Percentiles rank a stretch among this genome's conserved stretches.
Conservation (phyloP, 2,329 filamentous ascomycete species). For the Botrytis hyacinthi region DNA sequence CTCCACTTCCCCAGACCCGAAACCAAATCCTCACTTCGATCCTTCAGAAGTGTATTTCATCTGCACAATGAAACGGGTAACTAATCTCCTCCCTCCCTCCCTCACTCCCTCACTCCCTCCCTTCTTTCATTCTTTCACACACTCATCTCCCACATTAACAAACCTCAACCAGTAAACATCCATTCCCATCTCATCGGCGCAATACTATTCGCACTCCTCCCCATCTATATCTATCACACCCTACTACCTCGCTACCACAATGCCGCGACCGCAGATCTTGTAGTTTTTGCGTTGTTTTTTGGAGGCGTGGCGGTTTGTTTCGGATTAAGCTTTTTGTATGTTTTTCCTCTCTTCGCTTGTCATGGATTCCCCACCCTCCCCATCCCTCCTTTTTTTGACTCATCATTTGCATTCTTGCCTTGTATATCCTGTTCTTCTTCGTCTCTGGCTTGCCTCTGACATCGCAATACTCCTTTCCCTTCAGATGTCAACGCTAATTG, state of each 20-base stretch:
- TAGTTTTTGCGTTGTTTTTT: constrained; percentile 43
- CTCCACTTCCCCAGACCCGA: not conserved
- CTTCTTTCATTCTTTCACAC: not conserved
- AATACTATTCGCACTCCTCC: constrained; percentile 36
- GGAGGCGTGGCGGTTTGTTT: constrained; percentile 42
- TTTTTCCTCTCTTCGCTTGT: not conserved
- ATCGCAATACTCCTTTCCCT: no score
- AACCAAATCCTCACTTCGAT: not conserved
- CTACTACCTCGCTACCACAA: constrained; percentile 38
- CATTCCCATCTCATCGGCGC: constrained; percentile 47
- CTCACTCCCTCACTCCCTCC: no score
- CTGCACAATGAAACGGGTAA: constrained; percentile 9
- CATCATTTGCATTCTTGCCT: no score
- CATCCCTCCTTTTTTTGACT: no score
- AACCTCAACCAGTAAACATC: constrained; percentile 33
- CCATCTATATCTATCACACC: constrained; percentile 36
- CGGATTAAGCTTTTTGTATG: constrained; percentile 40
- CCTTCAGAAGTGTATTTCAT: not conserved
- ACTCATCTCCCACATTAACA: not conserved
- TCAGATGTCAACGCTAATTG: no score
- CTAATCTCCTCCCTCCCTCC: not conserved
- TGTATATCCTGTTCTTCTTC: no score
- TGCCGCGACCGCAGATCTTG: constrained; percentile 38
- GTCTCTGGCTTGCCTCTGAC: no score
- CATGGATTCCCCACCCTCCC: no score